phyloP scores from a whole-genome alignment of 192 early-diverging fungal genomes.

The Coemansia sp. region DNA sequence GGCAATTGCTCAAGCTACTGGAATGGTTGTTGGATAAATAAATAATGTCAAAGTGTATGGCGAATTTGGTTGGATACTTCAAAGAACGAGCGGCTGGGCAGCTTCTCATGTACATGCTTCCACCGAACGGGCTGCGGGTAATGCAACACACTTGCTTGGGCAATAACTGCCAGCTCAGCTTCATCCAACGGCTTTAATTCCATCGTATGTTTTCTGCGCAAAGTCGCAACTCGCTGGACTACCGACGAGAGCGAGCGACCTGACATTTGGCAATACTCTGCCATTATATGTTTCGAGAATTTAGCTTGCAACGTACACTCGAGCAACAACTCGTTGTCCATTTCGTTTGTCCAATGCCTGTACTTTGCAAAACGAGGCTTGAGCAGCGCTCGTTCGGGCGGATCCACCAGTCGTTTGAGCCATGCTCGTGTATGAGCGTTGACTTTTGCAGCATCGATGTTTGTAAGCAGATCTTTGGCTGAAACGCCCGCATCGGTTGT shows the following conservation, averaged over 20 bases:
- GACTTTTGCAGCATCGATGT: background rate
- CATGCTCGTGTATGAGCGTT: background rate
- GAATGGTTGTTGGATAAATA: slow-evolving; percentile 3
- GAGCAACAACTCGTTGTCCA: background rate
- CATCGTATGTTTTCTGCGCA: background rate
- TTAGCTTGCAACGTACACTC: background rate
- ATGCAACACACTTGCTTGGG: background rate
- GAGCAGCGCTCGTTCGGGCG: background rate
- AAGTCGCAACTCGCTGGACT: background rate
- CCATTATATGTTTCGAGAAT: background rate
- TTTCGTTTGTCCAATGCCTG: background rate
- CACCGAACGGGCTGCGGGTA: background rate
- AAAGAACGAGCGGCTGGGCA: background rate
- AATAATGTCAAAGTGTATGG: background rate
- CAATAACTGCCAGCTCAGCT: background rate
- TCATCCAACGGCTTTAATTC: background rate
- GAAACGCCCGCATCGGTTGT: background rate
- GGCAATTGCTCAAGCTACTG: background rate
- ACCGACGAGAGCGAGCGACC: background rate
- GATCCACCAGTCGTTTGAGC: background rate
- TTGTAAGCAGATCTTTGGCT: background rate
- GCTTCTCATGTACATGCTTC: background rate
- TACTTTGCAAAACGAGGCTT: background rate
- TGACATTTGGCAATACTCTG: background rate
- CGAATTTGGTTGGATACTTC: background rate